Evolutionary conservation across 2,329 filamentous ascomycete species (phyloP).

Genomic region (Grosmannia serpens): DNA sequence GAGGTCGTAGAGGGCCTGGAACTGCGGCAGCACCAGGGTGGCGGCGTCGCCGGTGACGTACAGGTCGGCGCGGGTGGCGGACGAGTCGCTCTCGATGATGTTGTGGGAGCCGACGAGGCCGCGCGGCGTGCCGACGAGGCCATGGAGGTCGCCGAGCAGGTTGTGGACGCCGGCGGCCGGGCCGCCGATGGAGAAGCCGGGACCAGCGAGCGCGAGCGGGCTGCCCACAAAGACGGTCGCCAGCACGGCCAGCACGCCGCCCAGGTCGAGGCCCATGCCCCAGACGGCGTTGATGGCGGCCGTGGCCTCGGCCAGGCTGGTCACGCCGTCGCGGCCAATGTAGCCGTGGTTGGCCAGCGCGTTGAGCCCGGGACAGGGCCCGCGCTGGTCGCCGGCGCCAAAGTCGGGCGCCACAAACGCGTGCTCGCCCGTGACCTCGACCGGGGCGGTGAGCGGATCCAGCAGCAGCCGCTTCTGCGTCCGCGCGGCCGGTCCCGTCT

Average conservation of each 20-base stretch:
- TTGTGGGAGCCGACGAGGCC: slow-evolving; percentile 42
- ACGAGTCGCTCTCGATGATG: slow-evolving; percentile 42
- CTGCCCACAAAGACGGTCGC: slow-evolving; percentile 38
- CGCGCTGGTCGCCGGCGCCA: slow-evolving; percentile 15
- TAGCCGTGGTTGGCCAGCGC: slow-evolving; percentile 20
- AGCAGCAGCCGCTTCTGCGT: not conserved
- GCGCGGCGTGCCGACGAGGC: slow-evolving; percentile 32
- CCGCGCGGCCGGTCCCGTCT: not conserved
- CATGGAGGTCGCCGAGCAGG: slow-evolving; percentile 24
- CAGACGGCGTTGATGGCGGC: slow-evolving; percentile 23
- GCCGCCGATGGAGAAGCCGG: slow-evolving; percentile 15
- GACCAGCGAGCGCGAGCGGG: slow-evolving; percentile 32
- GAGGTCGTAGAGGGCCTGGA: slow-evolving; percentile 33
- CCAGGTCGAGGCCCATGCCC: slow-evolving; percentile 34
- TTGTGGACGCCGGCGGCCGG: slow-evolving; percentile 26
- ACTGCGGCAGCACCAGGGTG: slow-evolving; percentile 39
- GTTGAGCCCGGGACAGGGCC: slow-evolving; percentile 19
- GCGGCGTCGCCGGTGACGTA: slow-evolving; percentile 38
- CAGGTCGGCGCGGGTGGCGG: slow-evolving; percentile 39
- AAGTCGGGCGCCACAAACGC: slow-evolving; percentile 6
- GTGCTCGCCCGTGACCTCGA: not conserved
- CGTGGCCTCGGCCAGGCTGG: slow-evolving; percentile 8
- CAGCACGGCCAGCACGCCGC: slow-evolving; percentile 29
- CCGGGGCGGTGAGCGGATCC: not conserved
- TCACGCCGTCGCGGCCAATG: slow-evolving; percentile 17